These are phyloP conservation scores for Gigaspora rosea DNA, from an alignment of 192 early-diverging fungal genomes.

Conservation along the genomic window DNA sequence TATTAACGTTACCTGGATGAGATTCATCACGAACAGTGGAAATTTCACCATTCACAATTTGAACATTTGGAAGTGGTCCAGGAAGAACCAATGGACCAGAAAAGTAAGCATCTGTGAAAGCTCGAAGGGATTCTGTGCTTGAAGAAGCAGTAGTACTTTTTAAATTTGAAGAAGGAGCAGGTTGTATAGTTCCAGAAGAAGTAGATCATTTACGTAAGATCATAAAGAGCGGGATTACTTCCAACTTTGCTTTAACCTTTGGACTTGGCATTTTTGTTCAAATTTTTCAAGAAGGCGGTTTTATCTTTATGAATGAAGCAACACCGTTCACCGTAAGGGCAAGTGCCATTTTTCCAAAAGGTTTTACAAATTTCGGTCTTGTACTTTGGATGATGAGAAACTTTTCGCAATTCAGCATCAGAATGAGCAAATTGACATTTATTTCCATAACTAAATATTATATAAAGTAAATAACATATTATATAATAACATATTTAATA, in stretches of 20 bases:
- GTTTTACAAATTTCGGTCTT: constrained; percentile 95
- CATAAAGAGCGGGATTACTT: constrained; percentile 19
- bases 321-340: constrained; percentile 93
- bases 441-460: constrained; percentile 71
- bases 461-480: background rate
- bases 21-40: no score
- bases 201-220: background rate
- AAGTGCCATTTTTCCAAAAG: constrained; percentile 86
- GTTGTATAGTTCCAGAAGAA: background rate
- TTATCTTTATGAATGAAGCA: constrained; percentile 84
- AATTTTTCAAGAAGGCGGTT: constrained; percentile 5
- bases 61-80: no score
- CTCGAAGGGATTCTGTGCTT: constrained; percentile 3
- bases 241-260: constrained; percentile 14
- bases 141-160: background rate
- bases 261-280: background rate
- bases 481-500: background rate
- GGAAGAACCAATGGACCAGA: background rate
- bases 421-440: constrained; percentile 97
- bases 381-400: constrained; percentile 89
- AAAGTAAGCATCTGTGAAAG: constrained; percentile 31
- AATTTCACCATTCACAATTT: no score
- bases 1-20: background rate
- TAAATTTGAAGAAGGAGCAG: background rate
- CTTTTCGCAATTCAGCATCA: constrained; percentile 69